phyloP scores from a whole-genome alignment of 2,329 filamentous ascomycete species.

The Talaromyces sp. region DNA sequence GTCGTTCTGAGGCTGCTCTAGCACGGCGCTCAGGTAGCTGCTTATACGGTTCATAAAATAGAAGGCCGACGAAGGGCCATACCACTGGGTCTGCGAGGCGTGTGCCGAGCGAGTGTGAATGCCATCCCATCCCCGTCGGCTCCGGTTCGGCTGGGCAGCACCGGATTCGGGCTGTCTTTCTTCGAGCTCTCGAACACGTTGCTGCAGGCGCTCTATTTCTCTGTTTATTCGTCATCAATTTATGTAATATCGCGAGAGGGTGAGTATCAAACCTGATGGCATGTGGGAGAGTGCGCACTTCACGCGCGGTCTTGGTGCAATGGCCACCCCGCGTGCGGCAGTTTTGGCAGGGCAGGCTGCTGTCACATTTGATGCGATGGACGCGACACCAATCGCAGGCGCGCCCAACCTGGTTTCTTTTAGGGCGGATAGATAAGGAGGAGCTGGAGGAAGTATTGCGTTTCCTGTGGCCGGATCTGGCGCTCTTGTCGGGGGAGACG shows the following conservation, averaged over 20 bases:
- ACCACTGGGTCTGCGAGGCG: constrained; percentile 35
- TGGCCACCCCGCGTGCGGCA: neutral
- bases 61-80: constrained; percentile 41
- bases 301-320: neutral
- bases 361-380: constrained; percentile 7
- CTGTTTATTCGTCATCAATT: constrained; percentile 13
- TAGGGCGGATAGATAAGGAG: constrained; percentile 1
- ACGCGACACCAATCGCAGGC: constrained; percentile 8
- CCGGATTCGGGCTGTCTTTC: constrained; percentile 20
- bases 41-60: constrained; percentile 44
- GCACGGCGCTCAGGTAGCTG: constrained; percentile 27
- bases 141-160: constrained; percentile 10
- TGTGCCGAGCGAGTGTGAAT: constrained; percentile 34
- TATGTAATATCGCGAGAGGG: neutral
- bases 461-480: neutral
- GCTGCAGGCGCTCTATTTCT: constrained; percentile 26
- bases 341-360: constrained; percentile 4
- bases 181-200: constrained; percentile 29
- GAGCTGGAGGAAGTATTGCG: neutral
- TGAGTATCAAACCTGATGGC: neutral
- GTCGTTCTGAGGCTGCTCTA: constrained; percentile 29
- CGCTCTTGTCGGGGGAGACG: neutral
- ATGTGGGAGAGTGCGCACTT: constrained; percentile 3
- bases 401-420: constrained; percentile 7
- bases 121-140: constrained; percentile 32